Evolutionary conservation across 805 yeast species (phyloP), one percentile per base, ranked within the genome.

Genomic region (Teunomyces stri): DNA sequence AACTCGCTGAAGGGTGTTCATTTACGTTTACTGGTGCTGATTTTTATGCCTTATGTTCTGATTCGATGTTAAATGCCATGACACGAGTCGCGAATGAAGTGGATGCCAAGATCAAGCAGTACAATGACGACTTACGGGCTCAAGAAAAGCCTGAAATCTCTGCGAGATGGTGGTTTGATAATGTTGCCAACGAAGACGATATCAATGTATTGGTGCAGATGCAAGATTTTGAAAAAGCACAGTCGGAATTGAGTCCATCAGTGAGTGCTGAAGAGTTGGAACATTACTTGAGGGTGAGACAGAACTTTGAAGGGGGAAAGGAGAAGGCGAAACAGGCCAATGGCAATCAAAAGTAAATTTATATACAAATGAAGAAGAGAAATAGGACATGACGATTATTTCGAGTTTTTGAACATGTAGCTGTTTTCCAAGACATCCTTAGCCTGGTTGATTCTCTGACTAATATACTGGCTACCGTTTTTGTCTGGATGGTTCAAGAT

Each of bases 1-100:
- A 60, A 5, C 67, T 94, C 21, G 92, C 96, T 0, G 74, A 76
- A 13, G 65, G 68, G 5, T 90, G 97, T 67, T 87, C 96, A 0
- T 89, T 83, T 61, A 89, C 89, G n/a, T 91, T 82, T 61, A 92
- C 99, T 0, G 99, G 99, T 53, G 99, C 99, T 3, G 99, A 94
- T 65, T 92, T 94, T 68, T 94, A 94, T 66, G 99, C 98, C 0
- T 70, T 94, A 49, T 89, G 97, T 61, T 87, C 96, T 0, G 98
- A 94, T 66, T 88, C 98, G 0, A 89, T 92, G 94, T 75, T 92
- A 56, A 89, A 89, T 65, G 97, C 98, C 1, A 92, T 94, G 97
- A 87, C 94, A 1, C 73, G 98, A 55, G 82, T 85, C 0, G 97
- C 98, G 1, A 74, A 74, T 6, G 80, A 77, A 30, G 89, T 87